Percentiles rank a stretch among this genome's conserved stretches.
Conservation (phyloP, 2,329 filamentous ascomycete species). For the Biscogniauxia mediterranea region DNA sequence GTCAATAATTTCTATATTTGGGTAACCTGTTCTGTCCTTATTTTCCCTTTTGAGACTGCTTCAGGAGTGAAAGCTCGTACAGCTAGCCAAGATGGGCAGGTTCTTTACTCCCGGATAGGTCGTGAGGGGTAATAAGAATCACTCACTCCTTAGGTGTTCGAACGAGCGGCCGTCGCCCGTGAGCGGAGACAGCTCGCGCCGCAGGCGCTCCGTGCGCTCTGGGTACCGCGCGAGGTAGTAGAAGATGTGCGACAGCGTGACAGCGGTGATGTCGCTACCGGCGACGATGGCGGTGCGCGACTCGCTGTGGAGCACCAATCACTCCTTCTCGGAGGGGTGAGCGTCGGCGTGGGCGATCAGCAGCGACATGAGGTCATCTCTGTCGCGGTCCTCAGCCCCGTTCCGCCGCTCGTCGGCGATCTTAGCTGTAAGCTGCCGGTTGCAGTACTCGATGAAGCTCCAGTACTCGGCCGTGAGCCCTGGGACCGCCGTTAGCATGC, state of each 20-base stretch:
- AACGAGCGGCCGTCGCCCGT: not conserved
- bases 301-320: slow-evolving; percentile 7
- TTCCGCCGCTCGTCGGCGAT: not conserved
- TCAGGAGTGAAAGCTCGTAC: too few species aligned
- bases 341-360: slow-evolving; percentile 3
- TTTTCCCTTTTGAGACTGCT: too few species aligned
- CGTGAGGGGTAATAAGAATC: too few species aligned
- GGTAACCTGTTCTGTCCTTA: too few species aligned
- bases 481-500: slow-evolving; percentile 7
- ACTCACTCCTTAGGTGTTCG: not conserved
- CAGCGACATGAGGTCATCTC: not conserved
- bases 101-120: too few species aligned
- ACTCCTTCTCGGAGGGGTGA: too few species aligned
- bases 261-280: slow-evolving; percentile 11
- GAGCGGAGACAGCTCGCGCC: not conserved
- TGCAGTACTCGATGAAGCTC: slow-evolving; percentile 7
- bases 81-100: too few species aligned
- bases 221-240: slow-evolving; percentile 10
- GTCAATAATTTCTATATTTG: too few species aligned
- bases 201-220: slow-evolving; percentile 5
- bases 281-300: slow-evolving; percentile 11
- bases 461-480: slow-evolving; percentile 6
- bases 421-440: slow-evolving; percentile 2
- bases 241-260: slow-evolving; percentile 6
- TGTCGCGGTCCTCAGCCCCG: not conserved